Base-by-base conservation (phyloP, 768 basidiomycete genomes). In the Mycena filopes region DNA sequence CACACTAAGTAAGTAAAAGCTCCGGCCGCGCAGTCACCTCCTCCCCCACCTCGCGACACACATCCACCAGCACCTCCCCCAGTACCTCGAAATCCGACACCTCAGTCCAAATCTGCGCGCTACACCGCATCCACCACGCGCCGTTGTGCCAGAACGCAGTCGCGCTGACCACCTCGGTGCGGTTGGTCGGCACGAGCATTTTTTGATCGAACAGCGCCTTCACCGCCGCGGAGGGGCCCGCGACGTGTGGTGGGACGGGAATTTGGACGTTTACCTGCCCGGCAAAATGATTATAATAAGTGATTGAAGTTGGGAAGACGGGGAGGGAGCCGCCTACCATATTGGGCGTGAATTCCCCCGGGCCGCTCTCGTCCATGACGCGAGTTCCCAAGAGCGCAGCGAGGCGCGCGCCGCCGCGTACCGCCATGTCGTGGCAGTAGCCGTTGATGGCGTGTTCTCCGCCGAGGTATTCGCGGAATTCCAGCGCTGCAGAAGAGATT, bases 381-480 rank as follows among this genome's bases (percentile, higher is more conserved):
- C 8, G 28, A 0, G 88, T 91, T 5, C 82, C 84, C 41, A 90
- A 77, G 20, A 82, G 71, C 66, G 83, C 76, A 2, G 85, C 83
- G 4, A 90, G 74, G 12, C 71, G 70, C 59, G 79, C 79, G 0
- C 87, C 89, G 16, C 89, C 90, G 25, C 79, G 69, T 2, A 86
- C 65, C 4, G 90, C 90, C 9, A 90, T 78, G 5, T 76, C 65
- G 71, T 85, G 86, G 63, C 83, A 87, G 71, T 90, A 90, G 10
- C 76, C 75, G 59, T 81, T 82, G 54, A 92, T 91, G 59, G 79
- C 79, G 50, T 82, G 72, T 71, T 92, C 90, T 8, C 90, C 90
- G 0, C 90, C 90, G 6, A 91, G 73, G 75, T 80, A 83, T 65
- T 83, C 72, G 29, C 91, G 83, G 76, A 92, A 91, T 31, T 87